These are phyloP conservation scores for Ceratobasidium sp. DNA, from an alignment of 1,284 basidiomycete species.

Conservation along the genomic window DNA sequence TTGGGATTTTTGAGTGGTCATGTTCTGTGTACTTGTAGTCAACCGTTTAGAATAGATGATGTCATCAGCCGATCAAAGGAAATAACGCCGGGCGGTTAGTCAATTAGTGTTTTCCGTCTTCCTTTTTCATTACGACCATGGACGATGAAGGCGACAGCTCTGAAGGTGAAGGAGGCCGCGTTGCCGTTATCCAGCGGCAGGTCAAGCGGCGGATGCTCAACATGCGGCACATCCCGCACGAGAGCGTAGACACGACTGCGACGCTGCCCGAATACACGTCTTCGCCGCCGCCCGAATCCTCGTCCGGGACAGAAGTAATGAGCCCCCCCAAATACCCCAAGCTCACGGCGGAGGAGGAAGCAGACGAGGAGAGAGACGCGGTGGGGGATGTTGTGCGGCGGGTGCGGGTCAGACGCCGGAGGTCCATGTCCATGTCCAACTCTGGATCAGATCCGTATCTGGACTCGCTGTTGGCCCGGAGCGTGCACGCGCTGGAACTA, in stretches of 20 bases:
- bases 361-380: constrained; percentile 36
- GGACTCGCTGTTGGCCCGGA: constrained; percentile 77
- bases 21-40: constrained; percentile 2
- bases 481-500: constrained; percentile 81
- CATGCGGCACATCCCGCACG: background rate
- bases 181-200: constrained; percentile 19
- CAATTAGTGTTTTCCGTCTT: constrained; percentile 18
- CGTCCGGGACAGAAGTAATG: constrained; percentile 3
- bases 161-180: constrained; percentile 14
- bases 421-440: constrained; percentile 34
- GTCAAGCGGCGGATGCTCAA: constrained; percentile 21
- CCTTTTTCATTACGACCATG: constrained; percentile 34
- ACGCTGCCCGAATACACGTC: constrained; percentile 30
- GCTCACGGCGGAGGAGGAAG: constrained; percentile 33
- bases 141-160: constrained; percentile 29
- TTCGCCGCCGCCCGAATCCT: background rate
- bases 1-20: background rate
- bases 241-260: constrained; percentile 15
- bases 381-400: constrained; percentile 29
- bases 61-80: constrained; percentile 21
- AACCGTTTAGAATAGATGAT: constrained; percentile 33
- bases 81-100: background rate
- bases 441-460: constrained; percentile 58
- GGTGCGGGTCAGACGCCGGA: constrained; percentile 28
- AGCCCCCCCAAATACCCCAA: constrained; percentile 15